Percentiles rank a stretch among this genome's conserved stretches.
Evolutionary conservation across 306 rosid genomes (phyloP).

Genomic region (Dryas drummondii): DNA sequence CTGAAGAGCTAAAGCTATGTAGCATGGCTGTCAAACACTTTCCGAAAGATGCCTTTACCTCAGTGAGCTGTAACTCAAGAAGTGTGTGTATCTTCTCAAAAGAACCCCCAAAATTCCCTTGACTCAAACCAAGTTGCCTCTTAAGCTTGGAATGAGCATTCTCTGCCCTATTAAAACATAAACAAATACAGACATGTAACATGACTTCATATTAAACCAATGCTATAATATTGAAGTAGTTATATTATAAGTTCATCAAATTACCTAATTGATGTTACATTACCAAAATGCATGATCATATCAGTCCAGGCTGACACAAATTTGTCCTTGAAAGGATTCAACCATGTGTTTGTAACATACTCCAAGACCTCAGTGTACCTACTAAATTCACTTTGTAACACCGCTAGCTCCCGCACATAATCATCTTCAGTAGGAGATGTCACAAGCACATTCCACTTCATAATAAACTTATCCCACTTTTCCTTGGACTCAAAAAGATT

Average conservation of each 20-base stretch:
- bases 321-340: constrained; percentile 14
- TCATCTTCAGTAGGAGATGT: constrained; percentile 7
- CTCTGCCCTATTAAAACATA: constrained; percentile 1
- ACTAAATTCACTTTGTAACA: constrained; percentile 13
- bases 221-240: not conserved
- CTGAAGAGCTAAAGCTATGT: constrained; percentile 10
- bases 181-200: not conserved
- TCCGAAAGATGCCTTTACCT: constrained; percentile 13
- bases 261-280: constrained; percentile 19
- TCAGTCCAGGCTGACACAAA: constrained; percentile 18
- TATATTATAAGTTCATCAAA: not conserved
- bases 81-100: constrained; percentile 6
- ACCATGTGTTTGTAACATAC: constrained; percentile 19
- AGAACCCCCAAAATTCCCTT: constrained; percentile 16
- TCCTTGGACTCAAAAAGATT: constrained; percentile 19
- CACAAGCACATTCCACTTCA: constrained; percentile 19
- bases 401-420: not conserved
- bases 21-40: not conserved
- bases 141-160: constrained; percentile 17
- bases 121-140: constrained; percentile 7
- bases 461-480: constrained; percentile 14
- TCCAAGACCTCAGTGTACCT: constrained; percentile 11
- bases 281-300: constrained; percentile 19
- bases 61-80: constrained; percentile 11
- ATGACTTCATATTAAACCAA: not conserved